A percentile compares a stretch with the other conserved stretches of the same genome.
These are phyloP conservation scores for Agaricales sp. DNA, from an alignment of 1,284 basidiomycete species.

Conservation along the genomic window DNA sequence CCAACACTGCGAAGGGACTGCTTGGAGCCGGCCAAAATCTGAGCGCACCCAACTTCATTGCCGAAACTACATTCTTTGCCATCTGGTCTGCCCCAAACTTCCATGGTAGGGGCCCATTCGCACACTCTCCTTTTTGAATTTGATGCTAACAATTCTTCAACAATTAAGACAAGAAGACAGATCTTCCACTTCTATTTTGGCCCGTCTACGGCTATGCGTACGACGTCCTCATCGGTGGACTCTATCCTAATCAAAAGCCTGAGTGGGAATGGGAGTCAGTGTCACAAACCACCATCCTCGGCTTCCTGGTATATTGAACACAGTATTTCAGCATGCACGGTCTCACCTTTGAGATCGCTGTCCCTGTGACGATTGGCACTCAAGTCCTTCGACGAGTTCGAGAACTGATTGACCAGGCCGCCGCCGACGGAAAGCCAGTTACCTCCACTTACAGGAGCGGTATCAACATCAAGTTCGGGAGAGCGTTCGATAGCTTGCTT, in stretches of 20 bases:
- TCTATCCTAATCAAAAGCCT: conserved; percentile 20
- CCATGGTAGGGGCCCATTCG: conserved; percentile 15
- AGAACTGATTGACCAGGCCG: conserved; percentile 22
- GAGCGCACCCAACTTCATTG: conserved; percentile 21
- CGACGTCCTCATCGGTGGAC: conserved; percentile 26
- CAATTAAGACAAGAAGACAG: conserved; percentile 17
- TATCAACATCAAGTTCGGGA: conserved; percentile 27
- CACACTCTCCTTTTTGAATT: background rate
- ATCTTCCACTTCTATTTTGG: conserved; percentile 21
- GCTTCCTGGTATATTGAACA: no score
- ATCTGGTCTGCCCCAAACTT: conserved; percentile 24
- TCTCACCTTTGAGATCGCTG: conserved; percentile 23
- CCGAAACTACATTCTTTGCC: conserved; percentile 20
- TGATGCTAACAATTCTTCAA: background rate
- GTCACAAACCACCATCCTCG: no score
- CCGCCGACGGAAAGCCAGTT: conserved; percentile 20
- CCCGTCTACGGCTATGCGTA: conserved; percentile 24
- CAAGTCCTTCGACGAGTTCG: conserved; percentile 20
- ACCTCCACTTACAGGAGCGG: conserved; percentile 25
- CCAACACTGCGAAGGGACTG: conserved; percentile 16
- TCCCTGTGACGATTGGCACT: conserved; percentile 21
- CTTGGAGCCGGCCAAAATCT: conserved; percentile 22
- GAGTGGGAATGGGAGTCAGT: conserved; percentile 22
- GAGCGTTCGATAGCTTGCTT: conserved; percentile 23
- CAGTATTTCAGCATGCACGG: conserved; percentile 17